phyloP scores from a whole-genome alignment of 2,329 filamentous ascomycete genomes.

The Fusarium cicatricum region DNA sequence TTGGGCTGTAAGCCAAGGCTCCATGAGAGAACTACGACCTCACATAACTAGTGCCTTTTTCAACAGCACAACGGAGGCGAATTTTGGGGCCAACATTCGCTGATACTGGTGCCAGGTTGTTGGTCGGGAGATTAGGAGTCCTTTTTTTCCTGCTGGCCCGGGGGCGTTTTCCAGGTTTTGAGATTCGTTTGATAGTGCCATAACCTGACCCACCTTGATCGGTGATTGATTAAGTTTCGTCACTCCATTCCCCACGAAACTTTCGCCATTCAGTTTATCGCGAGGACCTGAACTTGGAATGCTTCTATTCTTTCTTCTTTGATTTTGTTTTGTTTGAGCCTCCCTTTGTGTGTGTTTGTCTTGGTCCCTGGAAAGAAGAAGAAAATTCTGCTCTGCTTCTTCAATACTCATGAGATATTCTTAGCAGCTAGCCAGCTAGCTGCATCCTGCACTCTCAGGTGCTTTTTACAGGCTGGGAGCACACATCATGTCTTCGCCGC shows the following conservation, averaged over 20 bases:
- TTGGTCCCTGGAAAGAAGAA: neutral
- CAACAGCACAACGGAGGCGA: neutral
- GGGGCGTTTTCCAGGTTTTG: neutral
- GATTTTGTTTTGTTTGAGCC: constrained; percentile 17
- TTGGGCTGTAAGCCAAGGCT: constrained; percentile 26
- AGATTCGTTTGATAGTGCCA: constrained; percentile 32
- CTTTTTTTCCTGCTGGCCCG: neutral
- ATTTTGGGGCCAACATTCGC: neutral
- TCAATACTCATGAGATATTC: constrained; percentile 31
- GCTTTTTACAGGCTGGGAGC: constrained; percentile 17
- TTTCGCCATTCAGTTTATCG: constrained; percentile 27
- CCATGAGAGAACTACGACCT: constrained; percentile 16
- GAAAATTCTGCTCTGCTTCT: constrained; percentile 2
- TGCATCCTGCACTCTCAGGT: constrained; percentile 28
- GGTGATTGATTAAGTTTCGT: constrained; percentile 39
- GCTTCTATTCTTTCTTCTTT: constrained; percentile 20
- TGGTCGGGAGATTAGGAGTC: neutral
- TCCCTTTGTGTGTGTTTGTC: constrained; percentile 13
- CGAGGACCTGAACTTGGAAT: constrained; percentile 33
- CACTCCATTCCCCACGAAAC: constrained; percentile 39
- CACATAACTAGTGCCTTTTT: neutral
- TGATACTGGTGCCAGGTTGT: neutral
- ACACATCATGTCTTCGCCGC: constrained; percentile 56
- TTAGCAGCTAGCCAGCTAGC: constrained; percentile 18
- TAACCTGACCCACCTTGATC: constrained; percentile 37